These are phyloP conservation scores for Eutypella sp. DNA, from an alignment of 2,329 filamentous ascomycete species.

Conservation along the genomic window DNA sequence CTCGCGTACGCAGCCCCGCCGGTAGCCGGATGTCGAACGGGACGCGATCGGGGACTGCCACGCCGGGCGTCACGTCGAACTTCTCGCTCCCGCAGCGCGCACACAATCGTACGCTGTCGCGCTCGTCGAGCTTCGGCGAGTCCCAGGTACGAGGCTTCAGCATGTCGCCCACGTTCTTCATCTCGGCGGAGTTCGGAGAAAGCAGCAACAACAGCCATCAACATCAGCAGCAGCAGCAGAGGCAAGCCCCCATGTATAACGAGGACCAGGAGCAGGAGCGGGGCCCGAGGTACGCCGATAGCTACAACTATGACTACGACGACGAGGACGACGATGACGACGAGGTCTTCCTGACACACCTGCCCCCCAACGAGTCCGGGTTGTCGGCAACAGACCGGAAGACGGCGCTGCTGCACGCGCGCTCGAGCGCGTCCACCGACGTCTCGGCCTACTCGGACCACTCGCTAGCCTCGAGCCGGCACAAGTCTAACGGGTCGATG, in stretches of 20 bases:
- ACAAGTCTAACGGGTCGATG: constrained; percentile 49
- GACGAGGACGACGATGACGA: constrained; percentile 29
- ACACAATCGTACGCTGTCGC: constrained; percentile 39
- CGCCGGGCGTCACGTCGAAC: constrained; percentile 43
- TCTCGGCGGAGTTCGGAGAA: constrained; percentile 56
- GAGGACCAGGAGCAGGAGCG: constrained; percentile 17
- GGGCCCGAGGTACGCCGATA: no score
- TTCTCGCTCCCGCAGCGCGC: constrained; percentile 44
- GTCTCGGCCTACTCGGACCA: constrained; percentile 43
- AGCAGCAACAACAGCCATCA: no score
- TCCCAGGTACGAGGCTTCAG: constrained; percentile 56
- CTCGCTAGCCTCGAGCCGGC: constrained; percentile 42
- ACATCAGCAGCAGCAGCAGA: no score
- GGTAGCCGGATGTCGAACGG: constrained; percentile 40
- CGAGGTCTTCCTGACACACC: constrained; percentile 17
- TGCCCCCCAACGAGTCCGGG: constrained; percentile 24
- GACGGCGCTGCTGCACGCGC: constrained; percentile 32
- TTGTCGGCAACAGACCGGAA: constrained; percentile 28
- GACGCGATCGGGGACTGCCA: constrained; percentile 39
- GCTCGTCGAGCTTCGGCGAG: constrained; percentile 46
- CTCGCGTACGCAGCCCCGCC: constrained; percentile 46
- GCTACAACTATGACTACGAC: constrained; percentile 13
- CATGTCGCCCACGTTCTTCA: constrained; percentile 57
- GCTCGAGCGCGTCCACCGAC: constrained; percentile 52
- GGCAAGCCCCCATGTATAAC: constrained; percentile 45